These are phyloP conservation scores for Apiospora phragmitis DNA, from an alignment of 2,329 filamentous ascomycete species.

Conservation along the genomic window DNA sequence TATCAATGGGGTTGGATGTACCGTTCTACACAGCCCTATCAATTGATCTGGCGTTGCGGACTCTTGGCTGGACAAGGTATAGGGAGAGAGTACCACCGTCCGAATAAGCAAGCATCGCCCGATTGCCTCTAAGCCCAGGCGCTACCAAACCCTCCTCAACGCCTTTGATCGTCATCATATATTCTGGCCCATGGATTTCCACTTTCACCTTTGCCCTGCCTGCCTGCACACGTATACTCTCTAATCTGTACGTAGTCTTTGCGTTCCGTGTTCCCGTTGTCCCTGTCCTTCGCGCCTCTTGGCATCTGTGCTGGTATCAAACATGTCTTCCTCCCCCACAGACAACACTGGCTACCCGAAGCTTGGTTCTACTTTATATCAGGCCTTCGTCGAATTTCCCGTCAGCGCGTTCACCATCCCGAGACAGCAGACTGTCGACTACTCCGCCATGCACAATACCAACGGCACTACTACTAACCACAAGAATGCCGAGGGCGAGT, in stretches of 20 bases:
- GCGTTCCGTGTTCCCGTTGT: not conserved
- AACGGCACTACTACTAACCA: not conserved
- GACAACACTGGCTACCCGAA: not conserved
- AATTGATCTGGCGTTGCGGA: not conserved
- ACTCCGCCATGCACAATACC: not conserved
- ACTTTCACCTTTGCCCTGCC: not conserved
- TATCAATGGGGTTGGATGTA: not conserved
- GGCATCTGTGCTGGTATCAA: not conserved
- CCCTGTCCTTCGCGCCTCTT: not conserved
- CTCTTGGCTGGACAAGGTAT: not conserved
- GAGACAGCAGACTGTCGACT: conserved; percentile 21
- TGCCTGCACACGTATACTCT: not conserved
- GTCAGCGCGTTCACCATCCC: conserved; percentile 29
- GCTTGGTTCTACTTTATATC: conserved; percentile 21
- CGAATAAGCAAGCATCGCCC: not conserved
- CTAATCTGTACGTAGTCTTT: not conserved
- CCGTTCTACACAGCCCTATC: not conserved
- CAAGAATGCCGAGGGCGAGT: not conserved
- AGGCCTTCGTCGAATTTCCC: conserved; percentile 32
- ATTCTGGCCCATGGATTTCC: not conserved
- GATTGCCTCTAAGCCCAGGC: not conserved
- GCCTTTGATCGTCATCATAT: not conserved
- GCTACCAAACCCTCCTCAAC: not conserved
- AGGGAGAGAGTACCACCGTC: not conserved
- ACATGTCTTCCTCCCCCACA: not conserved